Conservation (phyloP, 2,329 filamentous ascomycete species). For the Penicillium oxalicum region DNA sequence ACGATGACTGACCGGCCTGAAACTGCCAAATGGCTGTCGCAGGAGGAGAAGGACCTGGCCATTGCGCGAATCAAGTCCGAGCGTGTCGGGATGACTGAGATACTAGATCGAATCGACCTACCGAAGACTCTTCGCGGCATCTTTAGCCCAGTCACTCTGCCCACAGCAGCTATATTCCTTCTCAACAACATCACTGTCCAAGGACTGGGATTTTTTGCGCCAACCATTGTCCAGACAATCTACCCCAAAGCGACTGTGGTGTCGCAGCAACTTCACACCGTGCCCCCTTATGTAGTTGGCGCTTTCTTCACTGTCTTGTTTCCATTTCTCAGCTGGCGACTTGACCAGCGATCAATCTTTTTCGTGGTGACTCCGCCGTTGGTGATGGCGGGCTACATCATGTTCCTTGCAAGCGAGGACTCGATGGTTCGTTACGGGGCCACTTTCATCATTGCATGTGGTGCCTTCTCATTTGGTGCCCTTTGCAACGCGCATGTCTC, state of each 20-base stretch:
- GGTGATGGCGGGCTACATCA: slow-evolving; percentile 63
- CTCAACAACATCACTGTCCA: slow-evolving; percentile 66
- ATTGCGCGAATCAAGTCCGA: slow-evolving; percentile 64
- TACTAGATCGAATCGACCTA: slow-evolving; percentile 58
- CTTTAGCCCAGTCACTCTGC: slow-evolving; percentile 56
- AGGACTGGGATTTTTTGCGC: slow-evolving; percentile 63
- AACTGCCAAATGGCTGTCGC: slow-evolving; percentile 59
- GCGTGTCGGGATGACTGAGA: slow-evolving; percentile 55
- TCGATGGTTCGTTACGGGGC: slow-evolving; percentile 59
- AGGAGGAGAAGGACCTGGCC: slow-evolving; percentile 61
- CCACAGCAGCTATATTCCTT: slow-evolving; percentile 54
- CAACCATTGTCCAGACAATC: slow-evolving; percentile 64
- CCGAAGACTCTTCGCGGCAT: slow-evolving; percentile 58
- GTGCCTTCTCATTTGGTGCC: slow-evolving; percentile 58
- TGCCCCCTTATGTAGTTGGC: slow-evolving; percentile 64
- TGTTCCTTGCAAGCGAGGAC: slow-evolving; percentile 57
- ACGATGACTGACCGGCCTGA: slow-evolving; percentile 64
- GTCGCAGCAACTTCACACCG: slow-evolving; percentile 62
- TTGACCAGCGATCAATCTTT: slow-evolving; percentile 56
- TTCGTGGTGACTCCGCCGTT: slow-evolving; percentile 56
- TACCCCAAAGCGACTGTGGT: slow-evolving; percentile 55
- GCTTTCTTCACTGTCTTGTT: slow-evolving; percentile 60
- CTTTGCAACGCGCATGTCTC: slow-evolving; percentile 62
- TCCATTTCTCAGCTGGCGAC: slow-evolving; percentile 56
- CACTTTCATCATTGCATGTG: slow-evolving; percentile 62